Evolutionary conservation across 306 rosid genomes (phyloP).

Genomic region (Dicorynia guianensis): DNA sequence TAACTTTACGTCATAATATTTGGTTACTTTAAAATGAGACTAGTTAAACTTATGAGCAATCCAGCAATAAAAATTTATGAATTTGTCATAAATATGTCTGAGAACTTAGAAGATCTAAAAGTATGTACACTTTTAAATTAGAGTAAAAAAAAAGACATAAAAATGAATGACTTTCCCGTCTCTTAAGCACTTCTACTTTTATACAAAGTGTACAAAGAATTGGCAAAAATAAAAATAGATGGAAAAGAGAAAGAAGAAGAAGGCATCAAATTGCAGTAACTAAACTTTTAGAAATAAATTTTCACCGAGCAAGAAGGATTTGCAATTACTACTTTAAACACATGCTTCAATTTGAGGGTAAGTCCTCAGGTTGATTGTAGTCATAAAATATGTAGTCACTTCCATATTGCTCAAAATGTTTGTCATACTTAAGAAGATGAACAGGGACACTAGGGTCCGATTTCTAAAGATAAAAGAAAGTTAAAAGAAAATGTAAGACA

Average conservation of each 20-base stretch:
- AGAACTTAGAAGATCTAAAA: neutral
- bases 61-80: conserved; percentile 1
- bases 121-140: neutral
- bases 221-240: neutral
- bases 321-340: conserved; percentile 68
- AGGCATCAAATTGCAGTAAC: neutral
- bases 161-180: conserved; percentile 3
- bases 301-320: conserved; percentile 98
- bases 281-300: conserved; percentile 30
- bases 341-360: conserved; percentile 70
- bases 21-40: neutral
- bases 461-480: conserved; percentile 54
- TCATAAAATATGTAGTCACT: conserved; percentile 83
- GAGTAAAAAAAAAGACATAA: conserved; percentile 14
- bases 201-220: conserved; percentile 1
- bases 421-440: conserved; percentile 86
- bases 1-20: neutral
- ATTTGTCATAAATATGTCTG: neutral
- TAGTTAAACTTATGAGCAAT: neutral
- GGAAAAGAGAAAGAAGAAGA: conserved; percentile 4
- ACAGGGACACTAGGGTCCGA: conserved; percentile 50
- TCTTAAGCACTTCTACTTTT: conserved; percentile 21
- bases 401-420: conserved; percentile 85
- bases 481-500: conserved; percentile 11
- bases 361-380: conserved; percentile 79